Base-by-base conservation (phyloP, 805 yeast genomes). In the Candida manassasensis region DNA sequence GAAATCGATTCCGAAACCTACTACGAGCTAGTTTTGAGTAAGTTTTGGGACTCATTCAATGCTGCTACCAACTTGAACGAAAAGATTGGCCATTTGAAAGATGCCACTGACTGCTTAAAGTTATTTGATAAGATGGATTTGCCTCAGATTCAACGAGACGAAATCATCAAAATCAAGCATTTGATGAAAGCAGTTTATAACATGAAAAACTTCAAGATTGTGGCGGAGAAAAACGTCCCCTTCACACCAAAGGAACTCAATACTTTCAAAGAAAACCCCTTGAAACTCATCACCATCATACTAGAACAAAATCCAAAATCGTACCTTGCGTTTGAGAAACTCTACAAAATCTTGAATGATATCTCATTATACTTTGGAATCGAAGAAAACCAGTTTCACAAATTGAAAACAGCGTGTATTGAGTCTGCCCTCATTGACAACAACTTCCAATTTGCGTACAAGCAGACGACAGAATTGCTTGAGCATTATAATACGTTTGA, bases 381-480 rank as follows among this genome's bases (percentile, higher is more conserved):
- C 4, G 35, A 37, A 14, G 36, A 36, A 16, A 24, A 34, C 2
- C 29, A 35, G 14, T 57, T 67, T 25, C 52, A 57, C 12, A 50
- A 51, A 34, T 41, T 74, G 4, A 53, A 65, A 36, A 57, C 68
- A 11, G 66, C 75, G 27, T 81, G 85, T 46, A 75, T 86, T 15
- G 86, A 84, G 44, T 69, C 81, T 29, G 76, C 94, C 0, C 61
- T 84, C 18, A 76, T 71, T 1, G 76, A 81, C 32, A 61, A 66
- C 40, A 81, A 84, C 52, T 84, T 84, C 45, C 52, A 55, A 2
- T 76, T 64, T 43, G 88, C 94, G 0, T 69, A 66, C 42, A 55
- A 58, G 3, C 59, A 64, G 29, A 52, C 74, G 1, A 45, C 46
- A n/a, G 62, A 56, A 14, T 52, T 75, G 26, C 48, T 75, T 7